Percentiles rank a stretch among this genome's conserved stretches.
Conservation (phyloP, 2,329 filamentous ascomycete genomes). For the Cladophialophora chaetospira region DNA sequence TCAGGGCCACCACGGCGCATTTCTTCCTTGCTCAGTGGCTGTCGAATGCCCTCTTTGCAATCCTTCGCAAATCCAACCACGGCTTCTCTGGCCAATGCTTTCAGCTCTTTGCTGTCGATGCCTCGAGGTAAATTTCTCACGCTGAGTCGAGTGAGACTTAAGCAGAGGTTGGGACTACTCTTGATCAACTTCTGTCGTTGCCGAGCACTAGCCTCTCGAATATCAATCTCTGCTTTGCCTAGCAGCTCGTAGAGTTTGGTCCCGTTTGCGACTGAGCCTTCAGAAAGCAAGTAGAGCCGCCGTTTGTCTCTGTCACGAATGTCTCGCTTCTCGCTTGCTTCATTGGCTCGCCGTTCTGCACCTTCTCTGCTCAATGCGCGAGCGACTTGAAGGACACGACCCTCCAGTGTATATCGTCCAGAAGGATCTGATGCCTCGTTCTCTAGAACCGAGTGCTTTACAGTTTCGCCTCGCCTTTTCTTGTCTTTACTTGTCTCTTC, state of each 20-base stretch:
- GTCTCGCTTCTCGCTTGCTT: constrained; percentile 63
- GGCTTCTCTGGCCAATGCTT: constrained; percentile 86
- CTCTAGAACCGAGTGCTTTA: constrained; percentile 81
- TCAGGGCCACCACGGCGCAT: constrained; percentile 74
- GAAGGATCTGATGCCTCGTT: constrained; percentile 79
- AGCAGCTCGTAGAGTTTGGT: constrained; percentile 77
- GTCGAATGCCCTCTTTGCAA: constrained; percentile 74
- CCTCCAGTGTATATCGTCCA: constrained; percentile 87
- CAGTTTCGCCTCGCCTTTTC: constrained; percentile 44
- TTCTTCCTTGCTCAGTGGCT: constrained; percentile 87
- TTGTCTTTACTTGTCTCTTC: constrained; percentile 44
- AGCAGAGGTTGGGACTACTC: constrained; percentile 82
- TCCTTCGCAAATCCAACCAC: constrained; percentile 92
- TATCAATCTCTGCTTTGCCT: constrained; percentile 75
- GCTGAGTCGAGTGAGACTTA: constrained; percentile 86
- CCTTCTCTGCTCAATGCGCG: constrained; percentile 83
- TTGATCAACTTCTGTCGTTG: constrained; percentile 91
- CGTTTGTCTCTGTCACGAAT: constrained; percentile 80
- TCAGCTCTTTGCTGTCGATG: constrained; percentile 82
- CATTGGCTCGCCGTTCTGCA: constrained; percentile 73
- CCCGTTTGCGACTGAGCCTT: constrained; percentile 78
- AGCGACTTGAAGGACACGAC: constrained; percentile 80
- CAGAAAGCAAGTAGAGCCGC: constrained; percentile 80
- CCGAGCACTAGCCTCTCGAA: constrained; percentile 82
- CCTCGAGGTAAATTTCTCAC: constrained; percentile 87